phyloP scores from a whole-genome alignment of 202 grass and related monocot species.

The Carex sylvatica region DNA sequence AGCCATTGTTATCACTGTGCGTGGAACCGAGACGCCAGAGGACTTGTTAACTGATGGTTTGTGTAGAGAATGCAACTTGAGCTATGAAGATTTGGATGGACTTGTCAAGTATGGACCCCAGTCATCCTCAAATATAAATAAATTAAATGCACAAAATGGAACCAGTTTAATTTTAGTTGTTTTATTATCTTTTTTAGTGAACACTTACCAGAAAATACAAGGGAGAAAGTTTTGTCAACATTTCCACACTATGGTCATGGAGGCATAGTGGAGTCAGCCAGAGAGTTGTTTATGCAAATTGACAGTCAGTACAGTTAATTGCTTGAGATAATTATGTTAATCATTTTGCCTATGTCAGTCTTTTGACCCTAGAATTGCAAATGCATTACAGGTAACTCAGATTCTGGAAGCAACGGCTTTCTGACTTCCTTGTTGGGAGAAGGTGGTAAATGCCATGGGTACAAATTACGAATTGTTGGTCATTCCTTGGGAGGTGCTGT shows the following conservation, averaged over 20 bases:
- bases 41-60: conserved; percentile 94
- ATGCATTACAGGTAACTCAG: conserved; percentile 53
- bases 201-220: conserved; percentile 54
- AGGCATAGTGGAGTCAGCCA: conserved; percentile 85
- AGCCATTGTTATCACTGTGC: conserved; percentile 67
- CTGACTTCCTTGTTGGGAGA: conserved; percentile 61
- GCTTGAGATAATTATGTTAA: conserved; percentile 21
- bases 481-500: conserved; percentile 95
- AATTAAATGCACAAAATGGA: conserved; percentile 17
- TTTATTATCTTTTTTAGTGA: conserved; percentile 45
- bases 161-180: conserved; percentile 26
- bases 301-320: conserved; percentile 35
- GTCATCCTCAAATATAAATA: background rate
- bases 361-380: conserved; percentile 1
- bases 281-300: conserved; percentile 94
- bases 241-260: conserved; percentile 95
- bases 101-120: conserved; percentile 53
- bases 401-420: conserved; percentile 54
- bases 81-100: conserved; percentile 82
- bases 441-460: conserved; percentile 72
- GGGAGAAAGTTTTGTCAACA: conserved; percentile 68
- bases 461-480: conserved; percentile 76
- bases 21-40: conserved; percentile 94
- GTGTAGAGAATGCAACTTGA: conserved; percentile 87
- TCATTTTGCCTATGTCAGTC: background rate